Evolutionary conservation across 2,329 filamentous ascomycete genomes (phyloP), one percentile per base, ranked within the genome.

Genomic region (Aspergillus fumigatus): DNA sequence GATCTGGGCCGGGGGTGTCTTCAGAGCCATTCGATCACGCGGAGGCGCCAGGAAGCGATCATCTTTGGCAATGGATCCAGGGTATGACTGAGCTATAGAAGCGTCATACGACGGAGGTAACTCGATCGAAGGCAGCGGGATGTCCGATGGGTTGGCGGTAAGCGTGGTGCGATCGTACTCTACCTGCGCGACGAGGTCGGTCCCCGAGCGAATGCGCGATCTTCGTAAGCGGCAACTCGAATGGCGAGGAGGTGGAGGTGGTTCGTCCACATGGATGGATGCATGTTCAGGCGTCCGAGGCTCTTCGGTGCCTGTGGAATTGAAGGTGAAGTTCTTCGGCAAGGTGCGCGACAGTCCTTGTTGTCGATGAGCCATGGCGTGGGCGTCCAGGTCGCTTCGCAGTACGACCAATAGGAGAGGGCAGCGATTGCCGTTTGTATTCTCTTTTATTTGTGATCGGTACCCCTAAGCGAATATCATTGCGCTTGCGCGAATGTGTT

Each of bases 281-380:
- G 71, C 66, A 57, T 73, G 76, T 59, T 78, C 72, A 56, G 77
- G 77, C 17, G 77, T 79, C 61, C 65, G 75, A 25, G 77, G 77
- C 54, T 70, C 70, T 32, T 69, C 69, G 45, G 65, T 62, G 51
- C 64, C 62, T 49, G 65, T 52, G 50, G 71, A 71, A 52, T 74
- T 68, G 50, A 76, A 75, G 10, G 74, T 77, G 64, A 79, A 79
- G 64, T 77, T 77, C 61, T 78, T 78, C 27, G 77, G 77, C 26
- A 79, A 65, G 25, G 77, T 79, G 53, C 75, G 76, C 56, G 77
- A 79, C 52, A 78, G 67, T 21, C 70, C 72, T 52, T 67, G 64
- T 58, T 70, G 73, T 62, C 70, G 71, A 58, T 71, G 67, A 59
- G 73, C 68, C 74, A 76, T 76, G 61, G 51, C 67, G 62, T 50